Evolutionary conservation across 495 filamentous ascomycete genomes (phyloP).

Genomic region (Durotheca rogersii): DNA sequence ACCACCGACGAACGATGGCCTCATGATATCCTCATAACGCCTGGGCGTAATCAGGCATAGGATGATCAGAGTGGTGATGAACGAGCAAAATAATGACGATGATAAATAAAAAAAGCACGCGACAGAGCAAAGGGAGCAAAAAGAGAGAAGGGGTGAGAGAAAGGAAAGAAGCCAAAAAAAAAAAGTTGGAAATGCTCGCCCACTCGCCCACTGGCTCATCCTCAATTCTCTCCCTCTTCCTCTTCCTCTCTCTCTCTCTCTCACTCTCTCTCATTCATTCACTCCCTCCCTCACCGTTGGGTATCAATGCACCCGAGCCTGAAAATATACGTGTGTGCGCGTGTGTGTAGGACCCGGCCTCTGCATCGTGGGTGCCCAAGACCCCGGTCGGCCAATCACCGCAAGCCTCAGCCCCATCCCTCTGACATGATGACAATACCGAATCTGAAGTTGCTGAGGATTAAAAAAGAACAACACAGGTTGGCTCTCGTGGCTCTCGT

Average conservation of each 20-base stretch:
- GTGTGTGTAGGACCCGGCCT: conserved; percentile 12
- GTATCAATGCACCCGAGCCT: conserved; percentile 41
- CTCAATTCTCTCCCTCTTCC: no score
- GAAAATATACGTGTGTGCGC: conserved; percentile 16
- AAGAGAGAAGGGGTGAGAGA: conserved; percentile 6
- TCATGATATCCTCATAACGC: conserved; percentile 29
- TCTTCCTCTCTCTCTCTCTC: no score
- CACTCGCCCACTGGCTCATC: no score
- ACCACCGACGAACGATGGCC: conserved; percentile 18
- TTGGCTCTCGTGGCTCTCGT: conserved; percentile 20
- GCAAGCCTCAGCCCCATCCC: conserved; percentile 11
- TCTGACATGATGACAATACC: conserved; percentile 33
- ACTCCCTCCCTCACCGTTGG: conserved; percentile 37
- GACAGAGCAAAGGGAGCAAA: conserved; percentile 10
- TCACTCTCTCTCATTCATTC: no score
- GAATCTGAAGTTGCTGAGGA: conserved; percentile 25
- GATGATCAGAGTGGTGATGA: no score
- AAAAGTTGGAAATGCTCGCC: conserved; percentile 27
- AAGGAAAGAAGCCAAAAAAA: conserved; percentile 9
- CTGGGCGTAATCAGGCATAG: conserved; percentile 29
- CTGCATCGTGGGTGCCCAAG: conserved; percentile 35
- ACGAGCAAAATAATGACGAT: no score
- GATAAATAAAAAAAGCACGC: conserved; percentile 25
- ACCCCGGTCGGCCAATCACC: conserved; percentile 24
- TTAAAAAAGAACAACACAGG: conserved; percentile 27